Evolutionary conservation across 1,284 basidiomycete species (phyloP), one percentile per base, ranked within the genome.

Genomic region (Malassezia psittaci): DNA sequence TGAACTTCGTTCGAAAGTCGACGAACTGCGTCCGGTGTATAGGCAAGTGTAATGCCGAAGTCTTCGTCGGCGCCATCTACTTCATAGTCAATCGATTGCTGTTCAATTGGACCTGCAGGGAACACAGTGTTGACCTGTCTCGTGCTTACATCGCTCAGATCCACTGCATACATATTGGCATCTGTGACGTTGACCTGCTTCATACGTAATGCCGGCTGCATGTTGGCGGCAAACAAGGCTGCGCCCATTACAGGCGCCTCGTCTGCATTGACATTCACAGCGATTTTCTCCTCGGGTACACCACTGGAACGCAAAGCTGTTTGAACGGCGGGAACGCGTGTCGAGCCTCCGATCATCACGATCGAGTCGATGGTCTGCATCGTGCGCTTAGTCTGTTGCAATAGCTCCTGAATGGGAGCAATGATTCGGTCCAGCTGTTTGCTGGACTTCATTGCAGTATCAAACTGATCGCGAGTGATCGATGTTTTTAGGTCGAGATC

Each of bases 241-340:
- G 93, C 91, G 19, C 63, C 90, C 50, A 98, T 83, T 13, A 96
- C 93, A 11, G 87, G 87, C 0, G 90, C 89, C 79, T 99, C 93
- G 74, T 98, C 94, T 0, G 93, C 86, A 72, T 99, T 98, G 52
- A 99, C 88, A 66, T 96, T 96, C 68, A 86, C 81, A 33, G 72
- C 70, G 11, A 73, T 48, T 57, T 69, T 68, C 37, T 54, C 54
- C 29, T 71, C 66, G 1, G 72, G 72, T 12, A 74, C 65, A 29
- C 70, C 70, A 0, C 65, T 66, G n/a, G 60, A 57, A 13, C 59
- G 57, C 40, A 74, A 56, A 10, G 67, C 81, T 0, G 81, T 79
- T 74, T 94, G 90, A 35, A 99, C 83, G 81, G 96, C 85, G 0
- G 93, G 94, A 2, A 88, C 87, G 52, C 93, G 81, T 11, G 90